Base-by-base conservation (phyloP, 495 filamentous ascomycete species). In the Hypoxylon intermedium region DNA sequence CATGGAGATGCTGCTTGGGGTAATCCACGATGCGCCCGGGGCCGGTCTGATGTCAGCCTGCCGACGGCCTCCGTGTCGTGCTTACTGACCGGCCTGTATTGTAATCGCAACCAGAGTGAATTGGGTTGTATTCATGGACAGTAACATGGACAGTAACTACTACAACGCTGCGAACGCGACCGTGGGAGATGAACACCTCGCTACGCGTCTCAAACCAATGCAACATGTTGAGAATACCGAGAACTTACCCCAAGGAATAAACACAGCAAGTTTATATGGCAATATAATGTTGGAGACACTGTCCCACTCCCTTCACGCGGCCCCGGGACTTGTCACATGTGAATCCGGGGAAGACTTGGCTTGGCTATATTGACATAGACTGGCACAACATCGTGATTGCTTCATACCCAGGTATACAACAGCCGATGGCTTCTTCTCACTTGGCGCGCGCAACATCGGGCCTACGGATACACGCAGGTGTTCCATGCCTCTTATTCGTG, bases 261-360 rank as follows among this genome's bases (percentile, higher is more conserved):
- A 20, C 20, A 42, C 30, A 36, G 16, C 20, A 19, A 45, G 44
- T 23, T 45, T 30, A 48, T 43, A 52, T 60, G 38, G 26, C n/a
- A 60, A 59, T 60, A 30, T 65, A 60, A 47, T 52, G 18, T 65
- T 60, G 50, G 55, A 56, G 55, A 48, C 15, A 28, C 16, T 36
- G 23, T 34, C 41, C 20, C 45, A 43, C n/a, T 46, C 21, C 16
- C 24, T 46, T 31, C 9, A 13, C 13, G 44, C 16, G 5, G 13
- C 43, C 53, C 51, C 62, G 62, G 55, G 62, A 65, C 49, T 55
- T 65, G 38, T 33, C 31, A n/a, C 38, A 18, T 12, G 34, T 20
- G 45, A 65, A 51, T 51, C 61, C 37, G 54, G 55, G 49, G 40
- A 59, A 21, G 2, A 34, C 12, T 50, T 57, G 52, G 56, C 50